These are phyloP conservation scores for Oryza longistaminata DNA, from an alignment of 176 grass and related monocot species.

Conservation along the genomic window DNA sequence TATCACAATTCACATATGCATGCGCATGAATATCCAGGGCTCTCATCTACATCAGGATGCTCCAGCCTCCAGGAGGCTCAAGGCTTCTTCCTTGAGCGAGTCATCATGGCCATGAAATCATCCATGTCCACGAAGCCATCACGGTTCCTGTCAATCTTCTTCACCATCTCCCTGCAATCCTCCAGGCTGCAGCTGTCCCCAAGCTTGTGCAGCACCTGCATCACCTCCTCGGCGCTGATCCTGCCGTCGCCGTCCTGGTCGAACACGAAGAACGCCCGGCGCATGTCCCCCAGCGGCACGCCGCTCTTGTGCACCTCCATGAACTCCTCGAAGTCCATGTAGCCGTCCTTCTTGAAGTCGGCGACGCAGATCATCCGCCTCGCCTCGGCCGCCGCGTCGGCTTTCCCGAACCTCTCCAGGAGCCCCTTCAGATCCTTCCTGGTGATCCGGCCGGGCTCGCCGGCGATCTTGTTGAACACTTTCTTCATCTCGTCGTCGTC, in stretches of 20 bases:
- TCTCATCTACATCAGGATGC: constrained; percentile 12
- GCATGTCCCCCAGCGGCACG: constrained; percentile 58
- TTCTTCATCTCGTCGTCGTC: constrained; percentile 60
- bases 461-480: constrained; percentile 59
- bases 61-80: not conserved
- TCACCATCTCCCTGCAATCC: constrained; percentile 63
- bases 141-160: constrained; percentile 46
- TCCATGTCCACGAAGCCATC: constrained; percentile 72
- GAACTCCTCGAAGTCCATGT: constrained; percentile 70
- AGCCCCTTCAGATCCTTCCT: constrained; percentile 28
- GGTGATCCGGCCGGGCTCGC: constrained; percentile 30
- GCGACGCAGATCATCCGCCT: constrained; percentile 46
- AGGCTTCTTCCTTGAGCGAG: constrained; percentile 50
- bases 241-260: constrained; percentile 53
- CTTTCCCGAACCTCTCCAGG: constrained; percentile 38
- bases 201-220: constrained; percentile 45
- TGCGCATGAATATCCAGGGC: not conserved
- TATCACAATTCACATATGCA: not conserved
- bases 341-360: constrained; percentile 55
- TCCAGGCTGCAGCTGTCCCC: constrained; percentile 49
- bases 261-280: constrained; percentile 63
- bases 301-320: constrained; percentile 70
- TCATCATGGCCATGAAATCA: constrained; percentile 91
- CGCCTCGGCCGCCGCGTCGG: not conserved
- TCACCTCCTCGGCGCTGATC: constrained; percentile 67